A percentile compares a stretch with the other conserved stretches of the same genome.
These are phyloP conservation scores for Cornus controversa DNA, from an alignment of 148 eudicot genomes.

Conservation along the genomic window DNA sequence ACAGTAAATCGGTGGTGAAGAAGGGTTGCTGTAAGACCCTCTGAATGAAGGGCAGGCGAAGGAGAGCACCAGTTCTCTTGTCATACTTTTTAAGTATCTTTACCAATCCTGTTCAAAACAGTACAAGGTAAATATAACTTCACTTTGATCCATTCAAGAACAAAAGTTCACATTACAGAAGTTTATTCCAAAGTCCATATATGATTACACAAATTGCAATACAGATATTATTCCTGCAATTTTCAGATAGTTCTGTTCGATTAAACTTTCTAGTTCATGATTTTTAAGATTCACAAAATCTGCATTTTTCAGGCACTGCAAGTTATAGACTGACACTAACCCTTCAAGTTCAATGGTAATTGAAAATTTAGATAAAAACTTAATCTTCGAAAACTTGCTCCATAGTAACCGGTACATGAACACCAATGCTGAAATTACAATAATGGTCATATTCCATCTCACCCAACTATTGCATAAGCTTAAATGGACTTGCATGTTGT, in stretches of 20 bases:
- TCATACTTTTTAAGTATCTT: slow-evolving; percentile 93
- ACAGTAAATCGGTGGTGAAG: slow-evolving; percentile 75
- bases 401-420: no score
- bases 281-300: background rate
- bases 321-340: background rate
- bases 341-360: no score
- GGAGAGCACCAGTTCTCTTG: slow-evolving; percentile 80
- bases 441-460: no score
- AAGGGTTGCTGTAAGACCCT: slow-evolving; percentile 89
- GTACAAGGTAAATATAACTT: background rate
- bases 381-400: no score
- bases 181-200: background rate
- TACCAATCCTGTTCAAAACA: slow-evolving; percentile 57
- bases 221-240: background rate
- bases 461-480: no score
- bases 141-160: background rate
- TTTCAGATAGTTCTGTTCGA: background rate
- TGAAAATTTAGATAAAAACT: no score
- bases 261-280: background rate
- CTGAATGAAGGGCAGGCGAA: slow-evolving; percentile 85
- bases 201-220: background rate
- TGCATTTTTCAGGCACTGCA: background rate
- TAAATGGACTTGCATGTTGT: no score
- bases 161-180: background rate
- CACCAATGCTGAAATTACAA: no score